These are phyloP conservation scores for Puccinia triticina DNA, from an alignment of 1,284 basidiomycete species.

Conservation along the genomic window DNA sequence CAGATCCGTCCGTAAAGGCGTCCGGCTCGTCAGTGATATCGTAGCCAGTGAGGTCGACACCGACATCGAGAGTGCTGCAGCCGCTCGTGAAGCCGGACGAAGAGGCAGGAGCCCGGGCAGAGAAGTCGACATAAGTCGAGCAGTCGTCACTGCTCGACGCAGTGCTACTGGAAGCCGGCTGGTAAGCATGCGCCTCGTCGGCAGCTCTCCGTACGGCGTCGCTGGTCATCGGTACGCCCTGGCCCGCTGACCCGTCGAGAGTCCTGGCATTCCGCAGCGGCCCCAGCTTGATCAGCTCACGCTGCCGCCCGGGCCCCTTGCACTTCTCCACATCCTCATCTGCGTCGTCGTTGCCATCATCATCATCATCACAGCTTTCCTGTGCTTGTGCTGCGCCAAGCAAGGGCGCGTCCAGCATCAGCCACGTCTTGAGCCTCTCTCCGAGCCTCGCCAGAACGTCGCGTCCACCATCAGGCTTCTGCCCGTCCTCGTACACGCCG, in stretches of 20 bases:
- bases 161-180: background rate
- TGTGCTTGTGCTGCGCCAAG: background rate
- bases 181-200: background rate
- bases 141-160: background rate
- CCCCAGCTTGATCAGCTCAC: constrained; percentile 10
- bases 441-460: background rate
- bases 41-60: background rate
- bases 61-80: background rate
- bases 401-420: background rate
- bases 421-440: background rate
- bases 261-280: constrained; percentile 1
- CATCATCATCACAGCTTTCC: background rate
- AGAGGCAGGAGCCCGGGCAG: background rate
- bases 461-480: background rate
- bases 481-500: background rate
- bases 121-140: background rate
- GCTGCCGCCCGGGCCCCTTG: too few relatives aligned
- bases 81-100: background rate
- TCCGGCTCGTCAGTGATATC: constrained; percentile 1
- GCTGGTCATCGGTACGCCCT: too few relatives aligned
- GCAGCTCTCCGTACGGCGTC: too few relatives aligned
- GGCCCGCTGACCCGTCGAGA: background rate
- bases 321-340: background rate
- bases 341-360: too few relatives aligned
- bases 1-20: background rate